A percentile compares a stretch with the other conserved stretches of the same genome.
phyloP scores from a whole-genome alignment of 192 early-diverging fungal species.

The Coemansia sp. region DNA sequence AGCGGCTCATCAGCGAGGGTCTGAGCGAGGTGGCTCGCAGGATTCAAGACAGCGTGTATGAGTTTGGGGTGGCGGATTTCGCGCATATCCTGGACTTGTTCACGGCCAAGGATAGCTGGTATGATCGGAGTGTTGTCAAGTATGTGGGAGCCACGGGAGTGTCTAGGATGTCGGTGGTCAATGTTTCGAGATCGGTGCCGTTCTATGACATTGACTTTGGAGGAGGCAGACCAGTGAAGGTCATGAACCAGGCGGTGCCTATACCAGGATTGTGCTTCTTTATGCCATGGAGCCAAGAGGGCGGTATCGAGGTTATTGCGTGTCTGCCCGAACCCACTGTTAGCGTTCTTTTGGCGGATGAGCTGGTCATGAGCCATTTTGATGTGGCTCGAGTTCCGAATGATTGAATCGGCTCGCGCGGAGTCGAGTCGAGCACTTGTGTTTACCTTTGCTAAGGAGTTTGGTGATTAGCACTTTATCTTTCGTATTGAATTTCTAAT shows the following conservation, averaged over 20 bases:
- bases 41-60: slow-evolving; percentile 3
- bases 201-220: slow-evolving; percentile 28
- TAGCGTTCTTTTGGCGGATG: not conserved
- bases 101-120: not conserved
- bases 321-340: not conserved
- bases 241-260: not conserved
- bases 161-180: slow-evolving; percentile 7
- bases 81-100: slow-evolving; percentile 5
- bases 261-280: slow-evolving; percentile 10
- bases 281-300: not conserved
- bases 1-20: not conserved
- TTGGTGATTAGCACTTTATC: not conserved
- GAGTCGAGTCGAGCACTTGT: not conserved
- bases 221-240: slow-evolving; percentile 12
- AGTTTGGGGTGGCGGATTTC: slow-evolving; percentile 16
- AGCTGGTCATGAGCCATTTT: slow-evolving; percentile 19
- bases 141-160: slow-evolving; percentile 3
- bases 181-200: slow-evolving; percentile 11
- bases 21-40: not conserved
- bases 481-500: not conserved
- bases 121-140: not conserved
- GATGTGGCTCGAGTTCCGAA: not conserved
- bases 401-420: not conserved
- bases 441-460: not conserved
- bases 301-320: slow-evolving; percentile 21